Base-by-base conservation (phyloP, 2,329 filamentous ascomycete genomes). In the Xylaria sp. region DNA sequence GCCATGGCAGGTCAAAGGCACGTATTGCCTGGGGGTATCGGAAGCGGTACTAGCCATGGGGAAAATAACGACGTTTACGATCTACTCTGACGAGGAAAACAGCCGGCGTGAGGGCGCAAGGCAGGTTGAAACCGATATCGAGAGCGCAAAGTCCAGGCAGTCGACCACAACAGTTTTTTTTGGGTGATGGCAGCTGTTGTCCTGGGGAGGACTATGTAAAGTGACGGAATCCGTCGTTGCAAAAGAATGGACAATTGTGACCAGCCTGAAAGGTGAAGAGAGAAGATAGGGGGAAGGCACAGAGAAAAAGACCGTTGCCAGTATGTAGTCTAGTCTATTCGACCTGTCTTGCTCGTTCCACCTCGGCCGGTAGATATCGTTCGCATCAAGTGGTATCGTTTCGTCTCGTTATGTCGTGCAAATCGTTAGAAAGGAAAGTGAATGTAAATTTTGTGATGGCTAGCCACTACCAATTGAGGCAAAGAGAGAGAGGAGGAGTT, bases 1-100 rank as follows among this genome's bases (percentile, higher is more conserved):
- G 69, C 94, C 94, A 80, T 97, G 94, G 80, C 94, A 97, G 72
- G 94, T 97, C 78, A 97, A 82, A 63, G 94, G 94, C 61, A 97
- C 93, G 65, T 94, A 93, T 78, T 87, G 85, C 60, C 85, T 65
- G 2, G 71, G 70, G 13, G 69, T 57, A 22, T 77, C 74, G 47
- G 68, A 42, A 42, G 54, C 22, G n/a, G 71, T 9, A 53, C 45
- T 42, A 50, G 73, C 69, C 74, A 74, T 74, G 49, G 45, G n/a
- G 50, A 49, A 25, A 31, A 17, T 31, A 54, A 22, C n/a, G n/a
- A 53, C 13, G 29, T 17, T 5, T 36, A 25, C 17, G 4, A 33
- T 55, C n/a, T 31, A 38, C 45, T 39, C 39, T 39, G 38, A 53
- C 29, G 20, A 51, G 11, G 20, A n/a, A 33, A 15, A 3, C 20